These are phyloP conservation scores for Alternaria arborescens DNA, from an alignment of 2,329 filamentous ascomycete species.

Conservation along the genomic window DNA sequence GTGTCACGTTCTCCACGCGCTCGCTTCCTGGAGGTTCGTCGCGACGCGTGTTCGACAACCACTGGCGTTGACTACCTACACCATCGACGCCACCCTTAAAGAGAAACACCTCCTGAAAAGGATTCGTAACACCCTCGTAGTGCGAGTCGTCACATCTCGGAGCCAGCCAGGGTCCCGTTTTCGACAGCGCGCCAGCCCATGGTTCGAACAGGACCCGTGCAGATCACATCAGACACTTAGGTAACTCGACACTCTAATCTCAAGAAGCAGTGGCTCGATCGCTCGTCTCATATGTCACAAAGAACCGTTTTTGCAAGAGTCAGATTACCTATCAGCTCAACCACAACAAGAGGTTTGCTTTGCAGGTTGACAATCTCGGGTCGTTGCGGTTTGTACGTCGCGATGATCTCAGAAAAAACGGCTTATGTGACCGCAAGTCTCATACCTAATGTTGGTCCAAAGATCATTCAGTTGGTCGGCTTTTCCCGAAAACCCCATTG, in stretches of 20 bases:
- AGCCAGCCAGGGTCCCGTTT: not conserved
- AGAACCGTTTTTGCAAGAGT: no score
- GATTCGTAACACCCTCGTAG: not conserved
- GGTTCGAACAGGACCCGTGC: not conserved
- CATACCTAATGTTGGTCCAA: not conserved
- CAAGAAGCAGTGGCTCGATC: not conserved
- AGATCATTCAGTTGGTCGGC: not conserved
- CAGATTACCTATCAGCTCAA: not conserved
- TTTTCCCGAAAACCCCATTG: not conserved
- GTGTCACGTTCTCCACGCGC: constrained; percentile 1
- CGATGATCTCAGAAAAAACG: not conserved
- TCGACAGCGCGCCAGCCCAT: not conserved
- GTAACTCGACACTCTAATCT: no score
- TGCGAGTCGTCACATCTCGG: not conserved
- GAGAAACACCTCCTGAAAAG: no score
- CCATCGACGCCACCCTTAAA: not conserved
- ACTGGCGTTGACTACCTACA: not conserved
- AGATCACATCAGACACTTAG: not conserved
- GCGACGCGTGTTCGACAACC: not conserved
- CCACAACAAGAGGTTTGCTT: not conserved
- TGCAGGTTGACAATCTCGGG: not conserved
- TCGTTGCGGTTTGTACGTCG: not conserved
- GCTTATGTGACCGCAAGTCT: not conserved
- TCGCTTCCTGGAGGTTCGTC: not conserved
- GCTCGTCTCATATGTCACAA: not conserved